Evolutionary conservation across 805 yeast species (phyloP).

Genomic region (Metschnikowia kunwiensis): DNA sequence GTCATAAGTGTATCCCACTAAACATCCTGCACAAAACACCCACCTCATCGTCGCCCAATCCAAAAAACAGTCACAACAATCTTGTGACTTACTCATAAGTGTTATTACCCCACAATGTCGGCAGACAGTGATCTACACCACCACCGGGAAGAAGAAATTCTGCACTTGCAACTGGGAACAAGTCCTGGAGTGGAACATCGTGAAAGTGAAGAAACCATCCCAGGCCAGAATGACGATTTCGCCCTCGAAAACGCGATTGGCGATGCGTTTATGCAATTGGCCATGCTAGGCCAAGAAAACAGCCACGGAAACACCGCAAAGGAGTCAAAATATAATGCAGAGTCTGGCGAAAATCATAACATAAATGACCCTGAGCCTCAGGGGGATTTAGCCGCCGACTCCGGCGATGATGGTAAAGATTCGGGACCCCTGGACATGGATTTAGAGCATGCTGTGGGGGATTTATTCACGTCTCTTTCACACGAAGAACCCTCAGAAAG

Average conservation of each 20-base stretch:
- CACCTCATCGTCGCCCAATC: no score
- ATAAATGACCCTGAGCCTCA: background rate
- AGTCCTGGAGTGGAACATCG: background rate
- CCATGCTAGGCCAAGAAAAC: conserved; percentile 13
- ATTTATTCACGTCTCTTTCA: conserved; percentile 5
- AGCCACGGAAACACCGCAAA: background rate
- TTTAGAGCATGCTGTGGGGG: conserved; percentile 9
- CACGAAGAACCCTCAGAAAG: no score
- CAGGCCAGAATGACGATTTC: conserved; percentile 11
- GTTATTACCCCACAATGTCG: conserved; percentile 7
- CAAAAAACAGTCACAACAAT: conserved; percentile 23
- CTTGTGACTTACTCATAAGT: conserved; percentile 19
- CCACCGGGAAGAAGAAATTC: conserved; percentile 2
- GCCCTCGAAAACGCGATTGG: conserved; percentile 35
- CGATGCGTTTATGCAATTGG: conserved; percentile 35
- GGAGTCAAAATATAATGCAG: background rate
- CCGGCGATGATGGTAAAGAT: background rate
- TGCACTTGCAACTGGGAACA: background rate
- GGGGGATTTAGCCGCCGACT: background rate
- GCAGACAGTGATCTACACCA: conserved; percentile 3
- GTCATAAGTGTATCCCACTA: background rate
- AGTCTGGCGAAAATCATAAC: background rate
- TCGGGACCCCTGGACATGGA: conserved; percentile 4
- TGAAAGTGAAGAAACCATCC: background rate
- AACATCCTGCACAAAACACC: background rate